These are phyloP conservation scores for button mushroom (Agaricus bisporus) DNA, from an alignment of 768 basidiomycete genomes.

Conservation along the genomic window DNA sequence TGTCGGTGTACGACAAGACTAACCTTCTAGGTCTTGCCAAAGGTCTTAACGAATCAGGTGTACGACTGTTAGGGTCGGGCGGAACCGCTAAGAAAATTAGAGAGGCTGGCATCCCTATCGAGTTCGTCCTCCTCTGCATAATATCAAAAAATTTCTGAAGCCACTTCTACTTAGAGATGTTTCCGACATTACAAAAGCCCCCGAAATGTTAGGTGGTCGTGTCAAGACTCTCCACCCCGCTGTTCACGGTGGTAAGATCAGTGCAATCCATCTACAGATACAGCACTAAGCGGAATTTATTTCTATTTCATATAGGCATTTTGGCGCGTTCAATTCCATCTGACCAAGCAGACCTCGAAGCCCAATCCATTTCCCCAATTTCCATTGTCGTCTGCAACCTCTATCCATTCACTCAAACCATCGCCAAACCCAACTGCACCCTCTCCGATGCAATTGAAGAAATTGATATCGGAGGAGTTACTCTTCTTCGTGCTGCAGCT, in stretches of 20 bases:
- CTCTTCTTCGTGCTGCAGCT: conserved; percentile 93
- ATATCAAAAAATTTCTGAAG: not conserved
- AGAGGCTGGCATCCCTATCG: conserved; percentile 85
- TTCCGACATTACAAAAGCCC: conserved; percentile 93
- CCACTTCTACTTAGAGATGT: conserved; percentile 65
- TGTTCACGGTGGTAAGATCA: conserved; percentile 81
- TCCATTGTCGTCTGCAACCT: conserved; percentile 98
- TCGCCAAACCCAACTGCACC: conserved; percentile 83
- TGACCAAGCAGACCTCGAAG: conserved; percentile 78
- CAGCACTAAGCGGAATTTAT: conserved; percentile 6
- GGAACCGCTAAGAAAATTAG: conserved; percentile 98
- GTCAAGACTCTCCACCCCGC: conserved; percentile 98
- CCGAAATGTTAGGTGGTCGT: conserved; percentile 97
- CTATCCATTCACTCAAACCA: conserved; percentile 92
- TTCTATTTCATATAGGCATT: conserved; percentile 56
- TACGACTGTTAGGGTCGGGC: conserved; percentile 89
- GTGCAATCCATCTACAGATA: not conserved
- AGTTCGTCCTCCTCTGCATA: conserved; percentile 45
- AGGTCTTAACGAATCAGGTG: conserved; percentile 74
- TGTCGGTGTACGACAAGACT: conserved; percentile 97
- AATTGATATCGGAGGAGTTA: conserved; percentile 98
- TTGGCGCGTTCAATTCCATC: conserved; percentile 88
- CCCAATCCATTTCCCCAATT: conserved; percentile 86
- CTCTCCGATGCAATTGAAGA: conserved; percentile 94
- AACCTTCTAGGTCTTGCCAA: conserved; percentile 83